Evolutionary conservation across 805 yeast genomes (phyloP).

Genomic region (Suhomyces xylopsoci): DNA sequence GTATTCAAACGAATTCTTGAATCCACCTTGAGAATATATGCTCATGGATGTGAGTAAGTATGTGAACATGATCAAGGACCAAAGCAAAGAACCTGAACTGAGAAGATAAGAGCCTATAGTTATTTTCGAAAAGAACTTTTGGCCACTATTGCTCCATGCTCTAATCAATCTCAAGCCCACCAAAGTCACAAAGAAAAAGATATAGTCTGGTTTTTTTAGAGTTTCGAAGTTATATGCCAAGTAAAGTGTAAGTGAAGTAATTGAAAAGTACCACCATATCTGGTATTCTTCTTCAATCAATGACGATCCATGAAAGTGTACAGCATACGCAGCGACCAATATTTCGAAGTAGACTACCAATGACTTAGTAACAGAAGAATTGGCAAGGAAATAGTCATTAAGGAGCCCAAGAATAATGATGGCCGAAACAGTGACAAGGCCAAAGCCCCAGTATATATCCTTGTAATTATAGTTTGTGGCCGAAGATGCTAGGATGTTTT

Average conservation of each 20-base stretch:
- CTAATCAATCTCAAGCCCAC: conserved; percentile 56
- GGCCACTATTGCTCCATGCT: conserved; percentile 90
- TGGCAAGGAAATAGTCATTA: conserved; percentile 2
- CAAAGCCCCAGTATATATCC: conserved; percentile 36
- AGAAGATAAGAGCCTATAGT: conserved; percentile 44
- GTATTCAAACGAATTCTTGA: conserved; percentile 18
- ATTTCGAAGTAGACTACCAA: conserved; percentile 11
- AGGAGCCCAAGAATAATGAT: conserved; percentile 15
- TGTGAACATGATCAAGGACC: conserved; percentile 48
- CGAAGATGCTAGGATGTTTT: conserved; percentile 49
- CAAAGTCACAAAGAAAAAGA: conserved; percentile 15
- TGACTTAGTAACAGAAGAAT: not conserved
- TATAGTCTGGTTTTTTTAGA: not conserved
- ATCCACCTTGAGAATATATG: conserved; percentile 24
- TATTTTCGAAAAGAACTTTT: conserved; percentile 53
- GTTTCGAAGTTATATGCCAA: conserved; percentile 2
- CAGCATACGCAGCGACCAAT: conserved; percentile 46
- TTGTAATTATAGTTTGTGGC: conserved; percentile 71
- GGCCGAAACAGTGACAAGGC: conserved; percentile 27
- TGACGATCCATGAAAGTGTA: conserved; percentile 76
- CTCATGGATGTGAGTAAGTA: conserved; percentile 22
- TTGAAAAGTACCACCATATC: conserved; percentile 73
- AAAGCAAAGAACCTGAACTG: conserved; percentile 30
- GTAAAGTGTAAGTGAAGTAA: conserved; percentile 11
- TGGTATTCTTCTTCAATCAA: conserved; percentile 95